Base-by-base conservation (phyloP, 805 yeast species). In the Teunomyces barrocoloradensis region DNA sequence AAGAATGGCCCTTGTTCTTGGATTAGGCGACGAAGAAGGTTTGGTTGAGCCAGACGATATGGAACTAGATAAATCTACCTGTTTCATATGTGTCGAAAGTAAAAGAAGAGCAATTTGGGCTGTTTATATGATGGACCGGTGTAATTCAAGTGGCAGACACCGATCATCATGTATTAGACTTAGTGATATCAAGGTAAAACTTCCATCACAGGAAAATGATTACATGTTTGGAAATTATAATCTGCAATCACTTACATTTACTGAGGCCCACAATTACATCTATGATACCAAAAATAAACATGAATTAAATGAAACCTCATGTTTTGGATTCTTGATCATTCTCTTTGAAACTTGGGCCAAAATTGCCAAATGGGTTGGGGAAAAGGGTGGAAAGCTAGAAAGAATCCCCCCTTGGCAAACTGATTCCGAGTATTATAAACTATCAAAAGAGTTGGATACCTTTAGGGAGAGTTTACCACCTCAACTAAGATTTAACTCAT, bases 91-190 rank as follows among this genome's bases (percentile, higher is more conserved):
- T 5, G 44, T 52, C 11, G 76, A 71, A 45, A 56, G 63, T 25
- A 61, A 66, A 50, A 42, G 73, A 29, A 50, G 76, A 38, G 69
- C 76, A 3, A 53, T 71, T 3, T 71, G 76, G 76, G 52, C 68
- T 3, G 72, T 69, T 10, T 69, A 64, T 45, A 68, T 71, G 73
- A 68, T 71, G 74, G 76, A 71, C 50, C 47, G 73, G 32, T 68
- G 74, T 47, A 69, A 63, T 32, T 62, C 71, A 6, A 63, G 71
- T 49, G 73, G 73, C 3, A 50, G 69, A 43, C 56, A 61, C 28
- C 47, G 74, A 27, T 58, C 65, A 7, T 58, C 69, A 13, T 65
- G 70, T 25, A 59, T 70, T 4, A 56, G 57, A 44, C 54, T 68
- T 20, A 66, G 65, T 15, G 71, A 68, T 44, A 66, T 70, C 15